phyloP scores from a whole-genome alignment of 2,329 filamentous ascomycete genomes.

The Kalaharituber pfeilii region DNA sequence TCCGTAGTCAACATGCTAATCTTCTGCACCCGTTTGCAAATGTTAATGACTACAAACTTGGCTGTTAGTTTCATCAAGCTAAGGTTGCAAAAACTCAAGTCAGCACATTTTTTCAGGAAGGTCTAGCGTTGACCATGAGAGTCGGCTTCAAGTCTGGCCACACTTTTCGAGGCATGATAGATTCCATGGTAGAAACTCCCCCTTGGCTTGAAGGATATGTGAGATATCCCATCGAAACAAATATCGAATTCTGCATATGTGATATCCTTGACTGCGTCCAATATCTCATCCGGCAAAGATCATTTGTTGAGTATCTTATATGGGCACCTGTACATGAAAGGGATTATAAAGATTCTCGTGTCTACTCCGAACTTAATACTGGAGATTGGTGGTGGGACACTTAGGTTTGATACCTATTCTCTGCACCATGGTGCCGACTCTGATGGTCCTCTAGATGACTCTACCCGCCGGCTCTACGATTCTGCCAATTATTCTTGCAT shows the following conservation, averaged over 20 bases:
- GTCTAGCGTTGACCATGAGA: not conserved
- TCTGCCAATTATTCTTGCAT: conserved; percentile 1
- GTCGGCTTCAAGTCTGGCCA: not conserved
- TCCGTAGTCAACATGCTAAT: not conserved
- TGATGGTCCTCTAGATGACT: not conserved
- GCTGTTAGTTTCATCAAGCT: not conserved
- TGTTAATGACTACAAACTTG: not conserved
- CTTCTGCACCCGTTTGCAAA: not conserved
- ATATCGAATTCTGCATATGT: not conserved
- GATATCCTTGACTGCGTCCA: not conserved
- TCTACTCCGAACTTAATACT: conserved; percentile 7
- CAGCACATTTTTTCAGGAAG: not conserved
- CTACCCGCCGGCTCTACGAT: not conserved
- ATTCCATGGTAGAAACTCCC: not conserved
- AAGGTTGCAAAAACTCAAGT: not conserved
- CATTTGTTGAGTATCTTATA: not conserved
- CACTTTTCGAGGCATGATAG: not conserved
- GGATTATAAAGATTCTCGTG: not conserved
- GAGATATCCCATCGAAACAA: not conserved
- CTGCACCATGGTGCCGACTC: not conserved
- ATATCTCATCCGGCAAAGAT: not conserved
- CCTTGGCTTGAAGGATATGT: not conserved
- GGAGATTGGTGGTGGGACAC: conserved; percentile 5
- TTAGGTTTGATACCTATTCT: not conserved
- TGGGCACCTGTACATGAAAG: not conserved